Conservation (phyloP, 352 stramenopile species). For the Phytophthora ramorum region DNA sequence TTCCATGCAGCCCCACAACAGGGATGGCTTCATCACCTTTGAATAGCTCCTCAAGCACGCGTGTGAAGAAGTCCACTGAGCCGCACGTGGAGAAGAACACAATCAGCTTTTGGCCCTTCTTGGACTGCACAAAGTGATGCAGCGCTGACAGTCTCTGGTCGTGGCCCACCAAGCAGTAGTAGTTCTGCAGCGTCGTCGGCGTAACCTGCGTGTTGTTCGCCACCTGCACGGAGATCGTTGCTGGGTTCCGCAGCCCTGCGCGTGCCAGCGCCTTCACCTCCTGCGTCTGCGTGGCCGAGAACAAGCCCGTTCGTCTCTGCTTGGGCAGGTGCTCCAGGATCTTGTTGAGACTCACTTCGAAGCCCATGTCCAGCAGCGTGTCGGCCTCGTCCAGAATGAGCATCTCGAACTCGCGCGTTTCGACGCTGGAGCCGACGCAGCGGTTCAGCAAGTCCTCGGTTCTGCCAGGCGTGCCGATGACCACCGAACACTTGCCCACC, state of each 20-base stretch:
- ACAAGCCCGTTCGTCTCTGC: slow-evolving; percentile 95
- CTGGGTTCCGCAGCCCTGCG: slow-evolving; percentile 98
- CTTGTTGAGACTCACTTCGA: slow-evolving; percentile 95
- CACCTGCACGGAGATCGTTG: slow-evolving; percentile 97
- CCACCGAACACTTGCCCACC: slow-evolving; percentile 70
- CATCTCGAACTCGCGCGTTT: slow-evolving; percentile 95
- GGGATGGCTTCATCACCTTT: slow-evolving; percentile 44
- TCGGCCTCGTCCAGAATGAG: slow-evolving; percentile 99
- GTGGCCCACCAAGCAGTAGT: slow-evolving; percentile 94
- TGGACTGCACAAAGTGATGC: slow-evolving; percentile 92
- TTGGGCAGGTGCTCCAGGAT: slow-evolving; percentile 97
- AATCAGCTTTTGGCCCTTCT: slow-evolving; percentile 93
- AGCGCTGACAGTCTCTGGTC: slow-evolving; percentile 95
- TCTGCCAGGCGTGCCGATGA: slow-evolving; percentile 86
- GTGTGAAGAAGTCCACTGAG: slow-evolving; percentile 98
- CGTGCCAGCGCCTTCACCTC: slow-evolving; percentile 96
- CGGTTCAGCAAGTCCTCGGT: slow-evolving; percentile 90
- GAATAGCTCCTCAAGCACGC: slow-evolving; percentile 87
- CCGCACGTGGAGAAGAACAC: slow-evolving; percentile 99
- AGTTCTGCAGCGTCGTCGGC: slow-evolving; percentile 91
- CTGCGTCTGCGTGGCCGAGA: slow-evolving; percentile 93
- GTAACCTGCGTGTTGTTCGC: slow-evolving; percentile 84
- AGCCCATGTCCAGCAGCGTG: slow-evolving; percentile 98
- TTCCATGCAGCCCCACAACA: slow-evolving; percentile 92
- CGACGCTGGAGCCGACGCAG: slow-evolving; percentile 79